Conservation (phyloP, 2,329 filamentous ascomycete species). For the Magnaporthiopsis poae region DNA sequence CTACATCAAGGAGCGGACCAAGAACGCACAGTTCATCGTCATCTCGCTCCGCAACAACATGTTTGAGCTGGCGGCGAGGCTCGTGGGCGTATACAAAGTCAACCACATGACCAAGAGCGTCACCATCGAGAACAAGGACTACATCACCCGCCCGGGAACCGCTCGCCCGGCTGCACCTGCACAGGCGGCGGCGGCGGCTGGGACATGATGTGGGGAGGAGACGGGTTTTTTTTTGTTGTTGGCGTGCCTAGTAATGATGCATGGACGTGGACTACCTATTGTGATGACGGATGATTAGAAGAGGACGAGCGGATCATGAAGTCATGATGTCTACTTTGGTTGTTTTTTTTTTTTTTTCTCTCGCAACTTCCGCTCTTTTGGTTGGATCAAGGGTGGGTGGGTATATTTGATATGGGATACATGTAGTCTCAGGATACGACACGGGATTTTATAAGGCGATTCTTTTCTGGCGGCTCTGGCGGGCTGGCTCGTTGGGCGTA, state of each 20-base stretch:
- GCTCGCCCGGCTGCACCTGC: slow-evolving; percentile 17
- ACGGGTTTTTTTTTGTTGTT: background rate
- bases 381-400: background rate
- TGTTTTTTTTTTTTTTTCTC: background rate
- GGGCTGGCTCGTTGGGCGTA: background rate
- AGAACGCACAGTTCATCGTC: slow-evolving; percentile 98
- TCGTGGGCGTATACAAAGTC: slow-evolving; percentile 98
- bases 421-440: background rate
- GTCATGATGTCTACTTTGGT: background rate
- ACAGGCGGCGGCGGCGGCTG: slow-evolving; percentile 5
- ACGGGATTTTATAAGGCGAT: background rate
- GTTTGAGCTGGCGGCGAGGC: slow-evolving; percentile 92
- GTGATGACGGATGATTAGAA: background rate
- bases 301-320: background rate
- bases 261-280: background rate
- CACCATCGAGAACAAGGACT: slow-evolving; percentile 77
- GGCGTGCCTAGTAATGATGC: no score
- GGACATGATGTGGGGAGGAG: background rate
- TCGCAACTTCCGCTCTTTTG: background rate
- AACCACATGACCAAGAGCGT: slow-evolving; percentile 97
- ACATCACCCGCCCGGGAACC: slow-evolving; percentile 39
- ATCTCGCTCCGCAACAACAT: slow-evolving; percentile 98
- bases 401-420: background rate
- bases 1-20: slow-evolving; percentile 98
- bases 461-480: background rate